A percentile compares a stretch with the other conserved stretches of the same genome.
phyloP scores from a whole-genome alignment of 306 rosid genomes.

The Medicago truncatula region MtrunA17r5.0-ANR NC_053048.1:5425501-5426000 shows the following conservation, averaged over 20 bases:
- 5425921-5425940: too few relatives aligned
- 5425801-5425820: constrained; percentile 17
- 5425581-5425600: too few relatives aligned
- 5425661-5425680: constrained; percentile 40
- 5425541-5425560: too few relatives aligned
- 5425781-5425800: constrained; percentile 38
- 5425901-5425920: neutral
- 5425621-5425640: too few relatives aligned
- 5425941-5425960: neutral
- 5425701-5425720: too few relatives aligned
- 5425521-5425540: too few relatives aligned
- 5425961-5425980: constrained; percentile 27
- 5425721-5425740: too few relatives aligned
- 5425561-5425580: too few relatives aligned
- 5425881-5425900: constrained; percentile 40
- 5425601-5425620: too few relatives aligned
- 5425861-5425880: neutral
- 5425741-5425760: neutral
- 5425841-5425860: neutral
- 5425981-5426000: constrained; percentile 27
- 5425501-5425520: too few relatives aligned
- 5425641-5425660: too few relatives aligned
- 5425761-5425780: constrained; percentile 18
- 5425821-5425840: constrained; percentile 33
- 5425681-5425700: neutral